Conservation (phyloP, 2,329 filamentous ascomycete genomes). For the Microdochium paspali region DNA sequence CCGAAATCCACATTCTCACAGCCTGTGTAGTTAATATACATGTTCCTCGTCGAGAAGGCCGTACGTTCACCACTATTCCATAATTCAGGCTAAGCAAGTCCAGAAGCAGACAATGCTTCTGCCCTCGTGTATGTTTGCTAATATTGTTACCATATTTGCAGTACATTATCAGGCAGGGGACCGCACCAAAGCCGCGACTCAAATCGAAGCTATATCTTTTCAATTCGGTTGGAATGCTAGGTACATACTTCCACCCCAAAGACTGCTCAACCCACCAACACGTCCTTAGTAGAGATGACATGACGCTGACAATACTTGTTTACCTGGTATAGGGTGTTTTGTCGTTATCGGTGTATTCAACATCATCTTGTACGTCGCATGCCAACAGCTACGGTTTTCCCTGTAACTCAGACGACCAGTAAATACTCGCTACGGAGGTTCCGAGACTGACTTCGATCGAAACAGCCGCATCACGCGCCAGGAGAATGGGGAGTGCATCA, state of each 20-base stretch:
- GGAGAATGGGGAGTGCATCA: constrained; percentile 45
- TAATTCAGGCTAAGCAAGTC: no score
- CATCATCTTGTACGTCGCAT: constrained; percentile 46
- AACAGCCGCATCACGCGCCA: constrained; percentile 47
- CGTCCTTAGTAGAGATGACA: no score
- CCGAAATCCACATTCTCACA: no score
- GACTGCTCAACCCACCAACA: no score
- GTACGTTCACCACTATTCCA: no score
- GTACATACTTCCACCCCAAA: constrained; percentile 12
- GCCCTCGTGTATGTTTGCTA: no score
- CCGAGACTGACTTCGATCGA: not conserved
- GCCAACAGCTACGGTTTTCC: not conserved
- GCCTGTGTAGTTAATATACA: constrained; percentile 41
- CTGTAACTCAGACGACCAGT: not conserved
- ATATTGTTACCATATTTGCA: not conserved
- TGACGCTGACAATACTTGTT: no score
- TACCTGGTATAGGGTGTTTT: constrained; percentile 28
- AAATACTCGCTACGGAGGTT: no score
- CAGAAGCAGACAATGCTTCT: no score
- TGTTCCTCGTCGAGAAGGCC: constrained; percentile 56
- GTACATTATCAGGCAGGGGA: not conserved
- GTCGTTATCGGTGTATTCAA: constrained; percentile 42
- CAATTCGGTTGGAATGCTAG: constrained; percentile 49
- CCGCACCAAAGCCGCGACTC: constrained; percentile 31
- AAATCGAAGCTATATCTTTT: constrained; percentile 50